Evolutionary conservation across 2,329 filamentous ascomycete species (phyloP).

Genomic region (Diaporthe ampelina): DNA sequence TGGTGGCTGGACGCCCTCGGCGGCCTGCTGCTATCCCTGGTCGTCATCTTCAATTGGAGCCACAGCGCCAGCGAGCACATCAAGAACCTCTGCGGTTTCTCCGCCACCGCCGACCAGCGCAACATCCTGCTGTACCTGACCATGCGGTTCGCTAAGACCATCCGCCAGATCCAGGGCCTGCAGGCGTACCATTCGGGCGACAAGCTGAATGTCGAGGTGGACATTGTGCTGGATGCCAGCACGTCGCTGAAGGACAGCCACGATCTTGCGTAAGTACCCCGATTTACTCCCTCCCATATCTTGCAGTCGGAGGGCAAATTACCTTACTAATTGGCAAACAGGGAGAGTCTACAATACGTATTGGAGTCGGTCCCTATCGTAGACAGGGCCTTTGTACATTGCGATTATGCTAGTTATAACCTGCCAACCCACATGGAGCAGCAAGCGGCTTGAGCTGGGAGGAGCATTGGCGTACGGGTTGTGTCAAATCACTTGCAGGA

Average conservation of each 20-base stretch:
- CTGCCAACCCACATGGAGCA: constrained; percentile 71
- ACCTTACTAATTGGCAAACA: constrained; percentile 44
- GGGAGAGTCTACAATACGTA: constrained; percentile 84
- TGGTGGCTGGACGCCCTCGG: constrained; percentile 90
- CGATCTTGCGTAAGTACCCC: constrained; percentile 69
- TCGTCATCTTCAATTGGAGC: constrained; percentile 86
- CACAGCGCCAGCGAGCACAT: constrained; percentile 82
- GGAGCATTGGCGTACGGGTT: neutral
- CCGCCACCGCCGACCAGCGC: constrained; percentile 83
- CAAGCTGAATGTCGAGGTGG: constrained; percentile 85
- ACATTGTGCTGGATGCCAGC: constrained; percentile 84
- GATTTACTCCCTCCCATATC: constrained; percentile 1
- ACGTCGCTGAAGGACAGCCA: constrained; percentile 84
- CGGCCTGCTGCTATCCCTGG: constrained; percentile 81
- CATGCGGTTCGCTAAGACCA: constrained; percentile 92
- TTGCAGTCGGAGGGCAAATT: neutral
- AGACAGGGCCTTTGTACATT: constrained; percentile 78
- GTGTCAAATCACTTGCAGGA: neutral
- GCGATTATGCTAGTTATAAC: constrained; percentile 74
- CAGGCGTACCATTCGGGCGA: constrained; percentile 89
- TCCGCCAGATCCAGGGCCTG: constrained; percentile 86
- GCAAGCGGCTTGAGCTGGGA: constrained; percentile 46
- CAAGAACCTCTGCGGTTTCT: constrained; percentile 83
- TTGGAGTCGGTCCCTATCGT: constrained; percentile 87
- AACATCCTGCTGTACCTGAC: constrained; percentile 91